A percentile compares a stretch with the other conserved stretches of the same genome.
Conservation (phyloP, 2,329 filamentous ascomycete species). For the Colletotrichum chrysophilum region DNA sequence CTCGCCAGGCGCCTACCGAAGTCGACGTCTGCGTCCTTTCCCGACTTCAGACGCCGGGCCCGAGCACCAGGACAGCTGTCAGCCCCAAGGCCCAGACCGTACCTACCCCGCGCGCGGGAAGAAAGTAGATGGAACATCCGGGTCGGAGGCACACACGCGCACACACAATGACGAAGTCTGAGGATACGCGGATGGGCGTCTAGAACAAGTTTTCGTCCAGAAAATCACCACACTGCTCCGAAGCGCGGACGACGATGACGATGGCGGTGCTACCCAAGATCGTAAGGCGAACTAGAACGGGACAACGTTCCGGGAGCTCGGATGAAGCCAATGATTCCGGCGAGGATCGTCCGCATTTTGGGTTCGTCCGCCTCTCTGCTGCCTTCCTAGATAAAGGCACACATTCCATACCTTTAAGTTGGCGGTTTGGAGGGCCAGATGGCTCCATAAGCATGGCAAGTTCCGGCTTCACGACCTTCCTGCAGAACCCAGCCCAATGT, state of each 20-base stretch:
- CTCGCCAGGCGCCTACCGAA: not conserved
- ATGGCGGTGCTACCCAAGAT: not conserved
- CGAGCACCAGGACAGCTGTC: not conserved
- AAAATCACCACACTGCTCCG: not conserved
- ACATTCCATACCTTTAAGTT: not conserved
- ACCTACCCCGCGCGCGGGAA: not conserved
- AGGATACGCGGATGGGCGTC: not conserved
- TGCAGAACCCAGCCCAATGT: not conserved
- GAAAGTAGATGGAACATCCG: not conserved
- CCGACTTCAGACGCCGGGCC: not conserved
- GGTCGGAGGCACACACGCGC: not conserved
- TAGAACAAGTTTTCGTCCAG: not conserved
- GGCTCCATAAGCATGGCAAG: not conserved
- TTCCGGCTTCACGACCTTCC: not conserved
- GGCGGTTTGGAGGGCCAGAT: not conserved
- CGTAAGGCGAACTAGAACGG: not conserved
- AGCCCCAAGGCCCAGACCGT: not conserved
- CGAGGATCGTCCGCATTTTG: not conserved
- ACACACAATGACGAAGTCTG: not conserved
- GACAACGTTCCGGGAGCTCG: not conserved
- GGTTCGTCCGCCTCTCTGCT: not conserved
- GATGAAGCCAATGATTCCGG: not conserved
- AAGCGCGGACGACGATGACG: not conserved
- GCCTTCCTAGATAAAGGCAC: not conserved
- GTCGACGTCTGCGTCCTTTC: not conserved